phyloP scores from a whole-genome alignment of 495 filamentous ascomycete species.

The Tuber indicum region DNA sequence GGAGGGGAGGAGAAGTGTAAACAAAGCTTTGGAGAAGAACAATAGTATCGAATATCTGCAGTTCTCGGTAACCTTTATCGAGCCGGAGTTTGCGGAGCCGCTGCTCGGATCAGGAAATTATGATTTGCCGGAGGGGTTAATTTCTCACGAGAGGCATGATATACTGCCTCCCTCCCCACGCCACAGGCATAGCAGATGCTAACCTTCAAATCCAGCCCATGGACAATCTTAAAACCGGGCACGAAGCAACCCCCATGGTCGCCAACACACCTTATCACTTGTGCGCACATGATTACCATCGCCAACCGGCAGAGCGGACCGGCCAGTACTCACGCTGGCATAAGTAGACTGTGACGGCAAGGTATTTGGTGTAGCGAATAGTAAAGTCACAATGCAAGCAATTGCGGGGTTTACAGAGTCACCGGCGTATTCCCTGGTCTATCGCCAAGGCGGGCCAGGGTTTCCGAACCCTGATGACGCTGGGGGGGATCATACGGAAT shows the following conservation, averaged over 20 bases:
- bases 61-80: constrained; percentile 18
- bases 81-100: constrained; percentile 20
- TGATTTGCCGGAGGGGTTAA: constrained; percentile 21
- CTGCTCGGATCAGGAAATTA: constrained; percentile 16
- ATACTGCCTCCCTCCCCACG: not conserved
- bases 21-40: not conserved
- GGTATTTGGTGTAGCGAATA: constrained; percentile 50
- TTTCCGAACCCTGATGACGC: no score
- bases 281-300: constrained; percentile 38
- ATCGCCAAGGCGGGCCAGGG: no score
- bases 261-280: constrained; percentile 43
- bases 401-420: constrained; percentile 57
- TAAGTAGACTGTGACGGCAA: constrained; percentile 59
- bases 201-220: constrained; percentile 35
- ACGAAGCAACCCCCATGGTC: not conserved
- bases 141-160: constrained; percentile 25
- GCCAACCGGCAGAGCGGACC: constrained; percentile 37
- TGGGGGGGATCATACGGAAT: constrained; percentile 50
- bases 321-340: constrained; percentile 41
- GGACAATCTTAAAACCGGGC: constrained; percentile 47
- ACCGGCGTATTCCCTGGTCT: constrained; percentile 30
- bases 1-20: not conserved
- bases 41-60: constrained; percentile 20
- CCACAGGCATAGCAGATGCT: not conserved
- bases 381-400: constrained; percentile 46